These are phyloP conservation scores for Strigomonas culicis DNA, from an alignment of 208 protist species.

Conservation along the genomic window DNA sequence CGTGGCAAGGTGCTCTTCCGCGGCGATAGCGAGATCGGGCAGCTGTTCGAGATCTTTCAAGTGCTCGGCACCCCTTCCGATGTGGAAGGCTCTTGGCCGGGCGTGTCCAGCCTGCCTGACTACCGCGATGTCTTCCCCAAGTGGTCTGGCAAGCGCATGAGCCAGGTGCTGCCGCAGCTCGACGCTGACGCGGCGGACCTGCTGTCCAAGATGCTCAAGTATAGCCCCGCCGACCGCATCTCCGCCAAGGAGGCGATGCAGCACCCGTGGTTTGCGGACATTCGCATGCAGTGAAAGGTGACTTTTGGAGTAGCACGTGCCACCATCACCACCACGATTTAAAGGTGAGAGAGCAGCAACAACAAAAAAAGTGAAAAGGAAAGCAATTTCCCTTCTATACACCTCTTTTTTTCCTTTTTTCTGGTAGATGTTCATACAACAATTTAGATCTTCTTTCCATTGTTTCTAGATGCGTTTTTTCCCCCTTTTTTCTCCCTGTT, in stretches of 20 bases:
- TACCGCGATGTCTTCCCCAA: slow-evolving; percentile 96
- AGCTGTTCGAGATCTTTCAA: slow-evolving; percentile 98
- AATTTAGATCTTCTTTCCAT: slow-evolving; percentile 1
- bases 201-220: slow-evolving; percentile 87
- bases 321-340: too few relatives aligned
- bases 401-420: slow-evolving; percentile 19
- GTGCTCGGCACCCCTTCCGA: slow-evolving; percentile 96
- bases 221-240: slow-evolving; percentile 85
- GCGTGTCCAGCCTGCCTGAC: slow-evolving; percentile 96
- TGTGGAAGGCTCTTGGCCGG: slow-evolving; percentile 94
- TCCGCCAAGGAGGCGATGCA: slow-evolving; percentile 88
- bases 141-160: slow-evolving; percentile 79
- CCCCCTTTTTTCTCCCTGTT: slow-evolving; percentile 2
- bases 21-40: slow-evolving; percentile 97
- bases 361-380: background rate
- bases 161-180: slow-evolving; percentile 63
- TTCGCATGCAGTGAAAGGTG: slow-evolving; percentile 35
- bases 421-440: background rate
- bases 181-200: slow-evolving; percentile 83
- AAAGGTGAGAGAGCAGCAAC: background rate
- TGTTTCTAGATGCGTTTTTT: slow-evolving; percentile 6
- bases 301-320: too few relatives aligned
- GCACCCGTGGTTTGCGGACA: slow-evolving; percentile 89
- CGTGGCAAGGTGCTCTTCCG: slow-evolving; percentile 96
- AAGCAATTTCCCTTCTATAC: slow-evolving; percentile 11